Conservation (phyloP, 2,329 filamentous ascomycete genomes). For the Keithomyces neogunnii region DNA sequence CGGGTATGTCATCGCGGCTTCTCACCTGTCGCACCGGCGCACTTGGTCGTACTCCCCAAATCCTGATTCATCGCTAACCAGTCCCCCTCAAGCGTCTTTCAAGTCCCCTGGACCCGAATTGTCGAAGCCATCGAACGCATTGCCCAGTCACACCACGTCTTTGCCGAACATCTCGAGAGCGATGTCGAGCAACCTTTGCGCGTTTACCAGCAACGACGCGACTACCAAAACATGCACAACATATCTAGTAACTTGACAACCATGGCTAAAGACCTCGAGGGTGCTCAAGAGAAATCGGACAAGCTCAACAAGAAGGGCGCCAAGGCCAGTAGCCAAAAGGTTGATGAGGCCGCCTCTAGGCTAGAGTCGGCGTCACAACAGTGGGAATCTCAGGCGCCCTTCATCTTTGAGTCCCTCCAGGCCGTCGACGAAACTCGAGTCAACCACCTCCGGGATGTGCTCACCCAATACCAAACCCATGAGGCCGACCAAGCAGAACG, state of each 20-base stretch:
- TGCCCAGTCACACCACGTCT: constrained; percentile 73
- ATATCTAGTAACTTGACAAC: constrained; percentile 73
- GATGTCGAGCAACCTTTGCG: constrained; percentile 83
- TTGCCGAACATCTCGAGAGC: constrained; percentile 74
- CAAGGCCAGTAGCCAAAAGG: constrained; percentile 67
- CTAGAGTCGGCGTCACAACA: constrained; percentile 73
- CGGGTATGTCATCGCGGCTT: constrained; percentile 54
- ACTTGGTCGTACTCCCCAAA: neutral
- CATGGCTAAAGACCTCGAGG: constrained; percentile 78
- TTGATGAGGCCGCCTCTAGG: constrained; percentile 63
- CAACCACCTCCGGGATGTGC: constrained; percentile 80
- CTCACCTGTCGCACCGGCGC: neutral
- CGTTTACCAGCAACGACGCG: constrained; percentile 63
- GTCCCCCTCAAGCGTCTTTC: constrained; percentile 62
- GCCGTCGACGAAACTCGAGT: constrained; percentile 80
- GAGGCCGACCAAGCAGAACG: constrained; percentile 82
- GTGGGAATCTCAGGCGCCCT: constrained; percentile 93
- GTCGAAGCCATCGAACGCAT: constrained; percentile 70
- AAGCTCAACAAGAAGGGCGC: constrained; percentile 73
- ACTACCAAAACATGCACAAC: constrained; percentile 72
- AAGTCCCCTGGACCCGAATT: constrained; percentile 83
- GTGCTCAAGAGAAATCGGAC: constrained; percentile 75
- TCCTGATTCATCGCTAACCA: constrained; percentile 9
- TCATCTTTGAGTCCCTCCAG: constrained; percentile 88
- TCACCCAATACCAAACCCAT: constrained; percentile 90